These are phyloP conservation scores for Schizophyllum commune DNA, from an alignment of 1,284 basidiomycete genomes.

Conservation along the genomic window DNA sequence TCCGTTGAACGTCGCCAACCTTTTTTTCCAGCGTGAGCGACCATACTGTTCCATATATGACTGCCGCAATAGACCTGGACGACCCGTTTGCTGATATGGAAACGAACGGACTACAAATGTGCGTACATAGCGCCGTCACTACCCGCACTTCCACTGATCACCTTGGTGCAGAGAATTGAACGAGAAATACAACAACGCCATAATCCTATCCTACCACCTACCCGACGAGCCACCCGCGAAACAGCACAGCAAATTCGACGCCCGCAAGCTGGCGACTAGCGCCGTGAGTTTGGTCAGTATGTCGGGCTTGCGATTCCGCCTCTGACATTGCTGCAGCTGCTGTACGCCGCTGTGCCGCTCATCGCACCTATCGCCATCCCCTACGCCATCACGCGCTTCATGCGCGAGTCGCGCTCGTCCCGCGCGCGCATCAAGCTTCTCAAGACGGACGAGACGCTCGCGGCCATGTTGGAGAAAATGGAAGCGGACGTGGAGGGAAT, in stretches of 20 bases:
- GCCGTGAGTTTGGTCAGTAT: conserved; percentile 39
- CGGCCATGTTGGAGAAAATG: neutral
- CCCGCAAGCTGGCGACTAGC: conserved; percentile 48
- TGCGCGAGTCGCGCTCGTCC: conserved; percentile 46
- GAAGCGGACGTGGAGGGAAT: conserved; percentile 20
- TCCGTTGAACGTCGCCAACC: neutral
- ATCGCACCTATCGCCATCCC: conserved; percentile 54
- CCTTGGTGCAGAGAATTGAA: conserved; percentile 39
- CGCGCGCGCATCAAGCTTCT: conserved; percentile 52
- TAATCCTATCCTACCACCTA: conserved; percentile 44
- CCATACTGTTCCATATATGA: conserved; percentile 75
- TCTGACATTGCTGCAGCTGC: conserved; percentile 27
- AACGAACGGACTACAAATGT: conserved; percentile 58
- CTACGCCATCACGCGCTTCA: conserved; percentile 42
- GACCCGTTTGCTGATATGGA: conserved; percentile 63
- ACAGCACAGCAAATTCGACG: conserved; percentile 31
- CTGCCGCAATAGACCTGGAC: conserved; percentile 61
- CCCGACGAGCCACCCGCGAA: conserved; percentile 31
- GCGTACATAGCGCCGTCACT: too few species aligned
- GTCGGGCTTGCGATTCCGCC: too few species aligned
- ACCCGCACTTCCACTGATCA: too few species aligned
- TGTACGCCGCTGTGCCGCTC: conserved; percentile 51
- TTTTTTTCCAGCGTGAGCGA: conserved; percentile 44
- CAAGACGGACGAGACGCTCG: conserved; percentile 35
- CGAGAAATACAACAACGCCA: conserved; percentile 40